Evolutionary conservation across 2,329 filamentous ascomycete species (phyloP).

Genomic region (Neoarthrinium moseri): DNA sequence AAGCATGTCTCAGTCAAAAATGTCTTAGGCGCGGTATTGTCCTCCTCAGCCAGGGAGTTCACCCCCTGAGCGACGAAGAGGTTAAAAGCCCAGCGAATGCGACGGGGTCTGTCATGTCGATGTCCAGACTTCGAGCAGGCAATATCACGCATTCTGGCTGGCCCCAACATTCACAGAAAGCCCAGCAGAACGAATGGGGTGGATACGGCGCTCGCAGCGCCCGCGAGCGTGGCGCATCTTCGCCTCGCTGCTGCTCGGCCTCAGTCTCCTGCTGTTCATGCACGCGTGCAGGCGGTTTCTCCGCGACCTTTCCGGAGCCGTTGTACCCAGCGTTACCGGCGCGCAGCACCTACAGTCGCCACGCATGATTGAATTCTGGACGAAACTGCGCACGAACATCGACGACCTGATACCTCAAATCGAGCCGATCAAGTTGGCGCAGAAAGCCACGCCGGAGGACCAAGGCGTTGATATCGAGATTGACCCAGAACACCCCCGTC

Average conservation of each 20-base stretch:
- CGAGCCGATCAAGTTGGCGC: conserved; percentile 3
- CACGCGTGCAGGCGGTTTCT: background rate
- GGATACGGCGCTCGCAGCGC: background rate
- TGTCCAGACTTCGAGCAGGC: too few relatives aligned
- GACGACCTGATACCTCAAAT: conserved; percentile 7
- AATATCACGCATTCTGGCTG: too few relatives aligned
- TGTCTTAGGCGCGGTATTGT: too few relatives aligned
- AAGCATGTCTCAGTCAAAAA: too few relatives aligned
- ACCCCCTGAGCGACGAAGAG: too few relatives aligned
- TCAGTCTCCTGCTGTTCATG: background rate
- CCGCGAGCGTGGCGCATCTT: background rate
- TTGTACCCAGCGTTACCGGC: too few relatives aligned
- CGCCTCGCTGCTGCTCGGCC: background rate
- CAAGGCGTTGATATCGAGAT: conserved; percentile 10
- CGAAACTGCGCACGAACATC: conserved; percentile 9
- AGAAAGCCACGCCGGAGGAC: conserved; percentile 7
- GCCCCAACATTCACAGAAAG: too few relatives aligned
- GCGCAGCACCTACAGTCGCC: conserved; percentile 12
- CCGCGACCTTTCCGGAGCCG: too few relatives aligned
- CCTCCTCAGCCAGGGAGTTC: too few relatives aligned
- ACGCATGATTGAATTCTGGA: conserved; percentile 12
- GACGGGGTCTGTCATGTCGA: too few relatives aligned
- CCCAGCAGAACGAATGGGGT: too few relatives aligned
- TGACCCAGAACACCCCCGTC: conserved; percentile 10
- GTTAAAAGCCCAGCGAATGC: too few relatives aligned